Base-by-base conservation (phyloP, 345 rosid genomes). In the Linum trigynum region DNA sequence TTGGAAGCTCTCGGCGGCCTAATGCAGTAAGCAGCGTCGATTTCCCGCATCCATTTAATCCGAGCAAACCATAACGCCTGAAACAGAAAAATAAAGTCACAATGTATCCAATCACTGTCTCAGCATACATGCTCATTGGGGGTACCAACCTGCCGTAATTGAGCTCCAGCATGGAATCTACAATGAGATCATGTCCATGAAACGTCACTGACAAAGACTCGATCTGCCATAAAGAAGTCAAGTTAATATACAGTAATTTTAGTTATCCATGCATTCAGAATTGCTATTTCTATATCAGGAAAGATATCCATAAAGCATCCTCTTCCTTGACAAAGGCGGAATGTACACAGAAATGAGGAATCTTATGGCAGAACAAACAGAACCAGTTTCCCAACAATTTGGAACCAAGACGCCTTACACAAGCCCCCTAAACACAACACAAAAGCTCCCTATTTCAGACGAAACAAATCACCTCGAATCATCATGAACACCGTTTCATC, bases 31-130 rank as follows among this genome's bases (percentile, higher is more conserved):
- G 80, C 38, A 95, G 90, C 0, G 99, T 95, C 35, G 97, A 95
- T 76, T 95, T 95, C 6, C 99, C 99, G 78, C 99, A 91, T 16
- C 99, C 99, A 76, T 91, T 95, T 62, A 95, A 75, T 65, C 99
- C 99, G 67, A 95, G 96, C 48, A 95, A 84, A 23, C 99, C 99
- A 71, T 95, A 95, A 38, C 99, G 97, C 65, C 99, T 83, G 72
- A 64, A 55, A 10, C 3, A 64, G 14, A 67, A 58, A 40, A 59
- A n/a, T 7, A 38, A 35, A n/a, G 48, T 4, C 32, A 62, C 8
- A 50, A 3, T 3, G 12, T 53, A 41, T 5, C 8, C 56, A 55
- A n/a, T 5, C 23, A 38, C n/a, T 16, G 36, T 60, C 32, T 23
- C 39, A 35, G 62, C 7, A 5, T 38, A 2, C 15, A 55, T 6